Percentiles rank a stretch among this genome's conserved stretches.
Evolutionary conservation across 2,329 filamentous ascomycete genomes (phyloP).

Genomic region (Chaetomiaceae sp.): DNA sequence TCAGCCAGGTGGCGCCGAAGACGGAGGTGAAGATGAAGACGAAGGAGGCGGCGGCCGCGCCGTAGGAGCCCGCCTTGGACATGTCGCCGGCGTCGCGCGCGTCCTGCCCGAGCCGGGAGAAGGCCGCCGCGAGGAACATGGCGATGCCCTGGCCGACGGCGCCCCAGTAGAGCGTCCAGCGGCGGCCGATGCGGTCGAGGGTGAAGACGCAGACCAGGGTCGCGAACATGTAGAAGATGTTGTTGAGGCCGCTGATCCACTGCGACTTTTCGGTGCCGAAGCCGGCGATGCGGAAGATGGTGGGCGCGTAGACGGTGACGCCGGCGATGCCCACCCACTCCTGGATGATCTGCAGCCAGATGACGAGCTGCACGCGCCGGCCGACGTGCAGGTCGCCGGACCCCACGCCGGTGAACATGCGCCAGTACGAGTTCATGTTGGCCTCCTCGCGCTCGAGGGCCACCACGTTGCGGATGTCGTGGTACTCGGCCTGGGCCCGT

Average conservation of each 20-base stretch:
- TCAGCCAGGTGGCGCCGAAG: slow-evolving; percentile 50
- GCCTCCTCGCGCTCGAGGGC: slow-evolving; percentile 60
- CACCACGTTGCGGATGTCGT: slow-evolving; percentile 62
- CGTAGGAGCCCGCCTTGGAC: slow-evolving; percentile 25
- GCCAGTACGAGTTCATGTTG: slow-evolving; percentile 53
- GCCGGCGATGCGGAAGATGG: slow-evolving; percentile 64
- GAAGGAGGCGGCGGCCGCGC: slow-evolving; percentile 34
- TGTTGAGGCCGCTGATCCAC: slow-evolving; percentile 58
- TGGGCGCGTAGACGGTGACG: slow-evolving; percentile 57
- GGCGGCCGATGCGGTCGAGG: slow-evolving; percentile 62
- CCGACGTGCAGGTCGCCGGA: slow-evolving; percentile 63
- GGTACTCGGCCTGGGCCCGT: slow-evolving; percentile 54
- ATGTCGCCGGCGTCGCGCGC: slow-evolving; percentile 44
- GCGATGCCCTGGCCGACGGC: slow-evolving; percentile 58
- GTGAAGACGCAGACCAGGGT: slow-evolving; percentile 68
- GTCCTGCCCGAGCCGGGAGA: slow-evolving; percentile 53
- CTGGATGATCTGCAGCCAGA: slow-evolving; percentile 65
- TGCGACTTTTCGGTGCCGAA: slow-evolving; percentile 57
- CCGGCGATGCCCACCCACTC: slow-evolving; percentile 68
- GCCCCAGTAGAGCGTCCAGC: slow-evolving; percentile 68
- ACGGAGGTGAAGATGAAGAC: slow-evolving; percentile 51
- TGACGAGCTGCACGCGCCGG: slow-evolving; percentile 62
- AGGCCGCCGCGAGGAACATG: slow-evolving; percentile 47
- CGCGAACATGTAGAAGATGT: slow-evolving; percentile 54
- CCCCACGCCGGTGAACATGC: slow-evolving; percentile 64